phyloP scores from a whole-genome alignment of 2,329 filamentous ascomycete genomes.

The Cadophora malorum region DNA sequence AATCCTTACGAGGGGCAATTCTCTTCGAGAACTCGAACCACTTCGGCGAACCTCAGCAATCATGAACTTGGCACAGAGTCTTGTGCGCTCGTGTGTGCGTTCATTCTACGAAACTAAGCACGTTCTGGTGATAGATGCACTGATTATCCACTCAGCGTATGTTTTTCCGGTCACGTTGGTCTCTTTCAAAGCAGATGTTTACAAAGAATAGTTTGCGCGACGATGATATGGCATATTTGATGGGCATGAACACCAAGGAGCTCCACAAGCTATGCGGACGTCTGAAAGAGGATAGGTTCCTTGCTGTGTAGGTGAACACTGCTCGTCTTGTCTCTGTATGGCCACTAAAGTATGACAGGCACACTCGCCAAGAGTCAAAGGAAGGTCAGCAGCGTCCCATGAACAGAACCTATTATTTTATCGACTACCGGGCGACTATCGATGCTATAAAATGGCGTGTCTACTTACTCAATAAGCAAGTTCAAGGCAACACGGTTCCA shows the following conservation, averaged over 20 bases:
- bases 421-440: slow-evolving; percentile 92
- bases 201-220: slow-evolving; percentile 69
- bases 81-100: slow-evolving; percentile 85
- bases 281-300: slow-evolving; percentile 83
- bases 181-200: slow-evolving; percentile 35
- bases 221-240: slow-evolving; percentile 84
- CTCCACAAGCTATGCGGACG: slow-evolving; percentile 87
- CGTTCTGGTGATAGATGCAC: slow-evolving; percentile 81
- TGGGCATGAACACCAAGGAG: slow-evolving; percentile 90
- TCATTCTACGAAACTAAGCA: slow-evolving; percentile 88
- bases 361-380: slow-evolving; percentile 76
- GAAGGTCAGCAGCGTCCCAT: slow-evolving; percentile 83
- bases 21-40: neutral
- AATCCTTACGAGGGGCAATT: neutral
- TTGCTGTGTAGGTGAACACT: slow-evolving; percentile 67
- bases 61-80: slow-evolving; percentile 74
- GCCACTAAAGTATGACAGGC: slow-evolving; percentile 51
- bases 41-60: slow-evolving; percentile 30
- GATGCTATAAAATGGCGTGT: slow-evolving; percentile 97
- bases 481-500: slow-evolving; percentile 82
- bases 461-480: slow-evolving; percentile 84
- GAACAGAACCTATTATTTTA: slow-evolving; percentile 94
- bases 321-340: slow-evolving; percentile 1
- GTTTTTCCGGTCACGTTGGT: slow-evolving; percentile 41
- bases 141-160: slow-evolving; percentile 75